Evolutionary conservation across 805 yeast species (phyloP).

Genomic region (Candida mattraensis): DNA sequence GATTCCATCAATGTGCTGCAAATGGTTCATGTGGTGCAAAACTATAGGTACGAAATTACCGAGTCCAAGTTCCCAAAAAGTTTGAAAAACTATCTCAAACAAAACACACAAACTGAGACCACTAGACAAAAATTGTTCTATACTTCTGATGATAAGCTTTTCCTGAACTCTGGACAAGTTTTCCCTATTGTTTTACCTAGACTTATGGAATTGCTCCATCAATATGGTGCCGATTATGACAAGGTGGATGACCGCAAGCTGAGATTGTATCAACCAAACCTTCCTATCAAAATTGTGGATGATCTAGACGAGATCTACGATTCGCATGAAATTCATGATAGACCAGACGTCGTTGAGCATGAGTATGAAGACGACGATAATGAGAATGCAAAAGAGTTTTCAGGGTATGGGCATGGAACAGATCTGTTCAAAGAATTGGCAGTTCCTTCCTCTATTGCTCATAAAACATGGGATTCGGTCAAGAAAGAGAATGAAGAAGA

Average conservation of each 20-base stretch:
- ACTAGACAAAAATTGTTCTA: slow-evolving; percentile 21
- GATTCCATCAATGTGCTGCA: slow-evolving; percentile 66
- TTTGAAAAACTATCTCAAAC: slow-evolving; percentile 45
- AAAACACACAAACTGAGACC: slow-evolving; percentile 21
- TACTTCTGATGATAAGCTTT: slow-evolving; percentile 32
- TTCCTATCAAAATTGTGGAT: slow-evolving; percentile 71
- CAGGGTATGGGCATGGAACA: slow-evolving; percentile 26
- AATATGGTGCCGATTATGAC: slow-evolving; percentile 76
- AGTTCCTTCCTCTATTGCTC: slow-evolving; percentile 50
- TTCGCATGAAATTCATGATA: slow-evolving; percentile 29
- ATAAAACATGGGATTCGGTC: slow-evolving; percentile 53
- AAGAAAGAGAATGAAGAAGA: slow-evolving; percentile 47
- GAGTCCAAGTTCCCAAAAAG: slow-evolving; percentile 65
- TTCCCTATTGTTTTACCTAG: slow-evolving; percentile 69
- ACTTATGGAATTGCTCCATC: slow-evolving; percentile 65
- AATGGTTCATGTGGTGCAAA: slow-evolving; percentile 64
- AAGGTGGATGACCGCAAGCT: slow-evolving; percentile 56
- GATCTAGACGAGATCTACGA: slow-evolving; percentile 68
- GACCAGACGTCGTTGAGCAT: slow-evolving; percentile 12
- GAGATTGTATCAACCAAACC: slow-evolving; percentile 62
- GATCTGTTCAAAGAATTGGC: slow-evolving; percentile 49
- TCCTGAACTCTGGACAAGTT: slow-evolving; percentile 52
- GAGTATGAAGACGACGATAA: slow-evolving; percentile 17
- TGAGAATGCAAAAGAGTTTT: slow-evolving; percentile 8
- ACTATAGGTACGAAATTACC: slow-evolving; percentile 80